Conservation (phyloP, 176 grass and related monocot genomes). For the Oryza brachyantha region DNA sequence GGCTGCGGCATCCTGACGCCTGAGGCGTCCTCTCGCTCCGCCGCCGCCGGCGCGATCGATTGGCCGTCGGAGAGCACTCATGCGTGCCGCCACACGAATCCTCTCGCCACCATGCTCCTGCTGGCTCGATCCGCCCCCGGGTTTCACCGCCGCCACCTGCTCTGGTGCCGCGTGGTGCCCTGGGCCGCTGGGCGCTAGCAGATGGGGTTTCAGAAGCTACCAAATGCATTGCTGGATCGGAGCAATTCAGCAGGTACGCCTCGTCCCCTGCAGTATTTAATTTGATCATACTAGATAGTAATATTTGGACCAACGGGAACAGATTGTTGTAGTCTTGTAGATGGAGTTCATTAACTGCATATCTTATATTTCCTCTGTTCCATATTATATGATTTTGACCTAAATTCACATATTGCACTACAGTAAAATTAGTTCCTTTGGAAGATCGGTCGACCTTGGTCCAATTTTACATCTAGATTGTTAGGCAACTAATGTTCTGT, state of each 20-base stretch:
- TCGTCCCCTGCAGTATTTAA: not conserved
- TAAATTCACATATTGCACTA: too few species aligned
- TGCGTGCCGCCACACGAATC: too few species aligned
- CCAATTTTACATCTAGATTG: not conserved
- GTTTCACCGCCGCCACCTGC: not conserved
- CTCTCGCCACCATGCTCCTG: too few species aligned
- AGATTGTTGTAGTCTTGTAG: not conserved
- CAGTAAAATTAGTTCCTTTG: not conserved
- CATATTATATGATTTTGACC: too few species aligned
- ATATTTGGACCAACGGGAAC: not conserved
- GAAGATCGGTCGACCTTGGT: not conserved
- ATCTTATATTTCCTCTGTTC: too few species aligned
- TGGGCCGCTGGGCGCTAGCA: too few species aligned
- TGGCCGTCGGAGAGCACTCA: too few species aligned
- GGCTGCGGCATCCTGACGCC: too few species aligned
- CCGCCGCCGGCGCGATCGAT: too few species aligned
- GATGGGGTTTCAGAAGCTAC: not conserved
- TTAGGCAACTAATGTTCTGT: too few species aligned
- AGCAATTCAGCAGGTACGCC: not conserved
- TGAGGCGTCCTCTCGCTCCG: not conserved
- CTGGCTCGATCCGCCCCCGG: too few species aligned
- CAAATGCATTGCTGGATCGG: not conserved
- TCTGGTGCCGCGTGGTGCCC: too few species aligned
- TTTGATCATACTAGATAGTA: not conserved
- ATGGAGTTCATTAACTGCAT: not conserved